Evolutionary conservation across 331 rosid species (phyloP).

Genomic region (Rosa hybrid): DNA sequence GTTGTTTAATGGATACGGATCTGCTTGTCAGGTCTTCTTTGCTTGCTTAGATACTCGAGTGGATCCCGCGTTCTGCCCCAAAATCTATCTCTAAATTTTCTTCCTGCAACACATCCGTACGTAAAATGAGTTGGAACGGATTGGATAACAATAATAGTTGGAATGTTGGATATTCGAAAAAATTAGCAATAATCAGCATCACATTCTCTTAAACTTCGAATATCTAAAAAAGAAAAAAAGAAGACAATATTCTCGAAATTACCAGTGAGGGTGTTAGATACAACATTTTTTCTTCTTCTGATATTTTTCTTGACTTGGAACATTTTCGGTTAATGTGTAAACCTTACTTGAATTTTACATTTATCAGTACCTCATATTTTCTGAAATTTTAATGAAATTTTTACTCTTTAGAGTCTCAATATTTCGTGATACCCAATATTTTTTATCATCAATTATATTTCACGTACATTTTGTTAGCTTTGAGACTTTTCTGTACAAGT

Average conservation of each 20-base stretch:
- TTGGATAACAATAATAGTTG: neutral
- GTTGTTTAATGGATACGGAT: slow-evolving; percentile 9
- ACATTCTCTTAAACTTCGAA: neutral
- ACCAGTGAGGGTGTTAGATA: too few relatives aligned
- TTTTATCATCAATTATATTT: too few relatives aligned
- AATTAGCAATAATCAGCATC: neutral
- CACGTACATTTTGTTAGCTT: too few relatives aligned
- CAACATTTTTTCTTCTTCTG: too few relatives aligned
- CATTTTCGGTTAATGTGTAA: too few relatives aligned
- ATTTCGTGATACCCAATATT: too few relatives aligned
- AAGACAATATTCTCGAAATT: neutral
- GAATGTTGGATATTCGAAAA: slow-evolving; percentile 16
- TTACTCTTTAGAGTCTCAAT: too few relatives aligned
- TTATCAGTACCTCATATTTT: too few relatives aligned
- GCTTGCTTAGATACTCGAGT: slow-evolving; percentile 14
- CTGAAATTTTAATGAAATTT: too few relatives aligned
- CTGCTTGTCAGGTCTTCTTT: slow-evolving; percentile 12
- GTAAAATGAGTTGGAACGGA: neutral
- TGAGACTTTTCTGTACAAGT: too few relatives aligned
- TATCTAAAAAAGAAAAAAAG: neutral
- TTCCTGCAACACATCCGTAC: slow-evolving; percentile 38
- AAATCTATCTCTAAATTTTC: slow-evolving; percentile 61
- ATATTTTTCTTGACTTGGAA: too few relatives aligned
- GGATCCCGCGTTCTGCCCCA: slow-evolving; percentile 26
- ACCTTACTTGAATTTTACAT: too few relatives aligned